phyloP scores from a whole-genome alignment of 768 basidiomycete genomes.

The Boletus subparvulus region DNA sequence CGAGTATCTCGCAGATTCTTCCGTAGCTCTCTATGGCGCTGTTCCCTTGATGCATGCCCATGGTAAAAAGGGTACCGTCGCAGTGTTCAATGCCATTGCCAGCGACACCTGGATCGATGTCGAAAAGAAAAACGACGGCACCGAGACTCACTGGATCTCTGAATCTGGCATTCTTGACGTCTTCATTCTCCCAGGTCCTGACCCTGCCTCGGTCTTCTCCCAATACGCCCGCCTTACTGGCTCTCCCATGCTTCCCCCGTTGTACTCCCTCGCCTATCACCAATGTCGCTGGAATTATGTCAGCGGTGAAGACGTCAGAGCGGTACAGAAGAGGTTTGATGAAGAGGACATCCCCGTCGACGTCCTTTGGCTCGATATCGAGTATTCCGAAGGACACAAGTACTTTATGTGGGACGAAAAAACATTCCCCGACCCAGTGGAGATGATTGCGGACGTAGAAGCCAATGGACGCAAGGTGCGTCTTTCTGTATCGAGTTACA shows the following conservation, averaged over 20 bases:
- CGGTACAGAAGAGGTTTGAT: conserved; percentile 85
- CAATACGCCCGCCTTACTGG: conserved; percentile 89
- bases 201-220: conserved; percentile 74
- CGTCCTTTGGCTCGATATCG: conserved; percentile 97
- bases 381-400: conserved; percentile 90
- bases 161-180: conserved; percentile 96
- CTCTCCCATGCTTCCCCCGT: conserved; percentile 80
- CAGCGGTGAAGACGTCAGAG: conserved; percentile 81
- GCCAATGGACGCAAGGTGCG: conserved; percentile 79
- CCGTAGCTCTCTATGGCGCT: conserved; percentile 85
- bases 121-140: conserved; percentile 53
- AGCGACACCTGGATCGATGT: conserved; percentile 98
- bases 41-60: conserved; percentile 95
- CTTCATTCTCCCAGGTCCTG: conserved; percentile 91
- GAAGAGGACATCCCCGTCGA: conserved; percentile 94
- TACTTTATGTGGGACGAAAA: conserved; percentile 97
- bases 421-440: conserved; percentile 90
- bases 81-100: conserved; percentile 80
- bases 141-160: conserved; percentile 94
- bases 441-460: conserved; percentile 90
- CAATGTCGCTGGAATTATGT: conserved; percentile 99
- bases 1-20: conserved; percentile 83
- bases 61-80: conserved; percentile 82
- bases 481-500: neutral
- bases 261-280: conserved; percentile 92